Evolutionary conservation across 441 rosid genomes (phyloP).

Genomic region (Biscutella auriculata): DNA sequence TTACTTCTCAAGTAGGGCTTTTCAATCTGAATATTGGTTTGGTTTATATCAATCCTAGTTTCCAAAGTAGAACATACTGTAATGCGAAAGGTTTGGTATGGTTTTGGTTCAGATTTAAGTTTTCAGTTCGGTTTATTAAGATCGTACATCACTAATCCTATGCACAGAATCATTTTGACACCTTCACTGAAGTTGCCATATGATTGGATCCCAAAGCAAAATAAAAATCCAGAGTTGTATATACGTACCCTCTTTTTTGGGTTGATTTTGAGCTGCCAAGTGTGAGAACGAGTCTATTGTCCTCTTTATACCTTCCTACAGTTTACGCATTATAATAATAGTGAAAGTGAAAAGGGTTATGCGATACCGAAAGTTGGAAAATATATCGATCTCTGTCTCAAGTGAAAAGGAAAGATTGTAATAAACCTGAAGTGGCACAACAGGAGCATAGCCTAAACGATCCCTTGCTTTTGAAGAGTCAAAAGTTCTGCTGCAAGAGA

Average conservation of each 20-base stretch:
- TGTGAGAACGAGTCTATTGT: conserved; percentile 67
- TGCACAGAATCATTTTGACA: background rate
- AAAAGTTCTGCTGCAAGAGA: conserved; percentile 73
- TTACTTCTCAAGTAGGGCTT: no score
- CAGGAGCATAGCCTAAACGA: conserved; percentile 62
- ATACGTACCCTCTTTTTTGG: conserved; percentile 57
- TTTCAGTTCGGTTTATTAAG: background rate
- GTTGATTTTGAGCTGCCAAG: conserved; percentile 40
- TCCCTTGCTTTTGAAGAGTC: conserved; percentile 69
- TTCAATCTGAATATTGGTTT: no score
- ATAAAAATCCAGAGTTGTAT: background rate
- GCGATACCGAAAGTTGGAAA: conserved; percentile 4
- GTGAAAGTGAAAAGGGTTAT: background rate
- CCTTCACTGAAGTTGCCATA: background rate
- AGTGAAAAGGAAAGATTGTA: conserved; percentile 1
- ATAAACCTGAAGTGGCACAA: conserved; percentile 69
- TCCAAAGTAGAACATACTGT: no score
- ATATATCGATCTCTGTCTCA: background rate
- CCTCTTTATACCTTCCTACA: conserved; percentile 77
- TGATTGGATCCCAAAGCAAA: background rate
- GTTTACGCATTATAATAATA: background rate
- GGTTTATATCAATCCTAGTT: no score
- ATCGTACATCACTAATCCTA: background rate
- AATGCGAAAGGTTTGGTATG: background rate
- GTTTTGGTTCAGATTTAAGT: background rate